Conservation (phyloP, 2,329 filamentous ascomycete genomes). For the Ascochyta clinopodiicola region DNA sequence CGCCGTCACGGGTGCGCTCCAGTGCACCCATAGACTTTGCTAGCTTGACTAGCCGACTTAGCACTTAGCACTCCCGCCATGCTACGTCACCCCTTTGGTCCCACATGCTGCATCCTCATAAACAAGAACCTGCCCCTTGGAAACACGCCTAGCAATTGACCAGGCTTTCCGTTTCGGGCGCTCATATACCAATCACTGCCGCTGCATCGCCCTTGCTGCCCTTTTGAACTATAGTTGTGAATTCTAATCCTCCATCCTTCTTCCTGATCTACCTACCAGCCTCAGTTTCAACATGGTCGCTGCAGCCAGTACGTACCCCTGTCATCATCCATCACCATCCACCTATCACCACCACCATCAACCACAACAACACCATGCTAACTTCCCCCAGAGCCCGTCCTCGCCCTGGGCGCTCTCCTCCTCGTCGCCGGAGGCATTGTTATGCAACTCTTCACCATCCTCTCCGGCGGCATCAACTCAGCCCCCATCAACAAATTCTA, state of each 20-base stretch:
- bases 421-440: conserved; percentile 68
- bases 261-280: background rate
- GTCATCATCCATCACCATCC: background rate
- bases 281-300: conserved; percentile 11
- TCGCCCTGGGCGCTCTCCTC: conserved; percentile 65
- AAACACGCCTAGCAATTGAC: background rate
- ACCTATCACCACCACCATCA: background rate
- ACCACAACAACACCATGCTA: background rate
- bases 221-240: background rate
- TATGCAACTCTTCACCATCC: conserved; percentile 70
- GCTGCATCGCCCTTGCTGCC: background rate
- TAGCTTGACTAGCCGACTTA: no score
- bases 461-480: conserved; percentile 64
- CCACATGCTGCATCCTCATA: conserved; percentile 1
- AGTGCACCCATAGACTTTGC: no score
- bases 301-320: conserved; percentile 27
- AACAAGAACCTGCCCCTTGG: conserved; percentile 14
- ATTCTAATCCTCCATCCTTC: conserved; percentile 6
- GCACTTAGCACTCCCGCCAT: background rate
- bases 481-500: conserved; percentile 76
- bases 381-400: conserved; percentile 56
- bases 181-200: conserved; percentile 9
- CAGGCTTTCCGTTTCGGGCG: conserved; percentile 8
- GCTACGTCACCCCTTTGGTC: conserved; percentile 9
- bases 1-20: background rate